Percentiles rank a stretch among this genome's conserved stretches.
Evolutionary conservation across 805 yeast species (phyloP).

Genomic region (Grigorovia yakushimaensis): DNA sequence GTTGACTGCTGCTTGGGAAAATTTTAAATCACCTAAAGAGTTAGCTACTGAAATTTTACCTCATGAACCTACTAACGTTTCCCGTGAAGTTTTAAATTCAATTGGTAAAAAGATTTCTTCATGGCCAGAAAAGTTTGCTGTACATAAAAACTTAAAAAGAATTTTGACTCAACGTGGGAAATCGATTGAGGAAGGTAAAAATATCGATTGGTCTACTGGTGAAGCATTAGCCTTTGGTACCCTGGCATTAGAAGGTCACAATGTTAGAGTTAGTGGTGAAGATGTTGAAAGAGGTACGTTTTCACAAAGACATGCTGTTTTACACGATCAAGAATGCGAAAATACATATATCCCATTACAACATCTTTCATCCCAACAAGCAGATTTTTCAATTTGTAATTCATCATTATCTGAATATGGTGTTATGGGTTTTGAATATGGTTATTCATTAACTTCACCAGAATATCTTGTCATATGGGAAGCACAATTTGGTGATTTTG

Average conservation of each 20-base stretch:
- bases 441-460: constrained; percentile 95
- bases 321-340: constrained; percentile 91
- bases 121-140: constrained; percentile 79
- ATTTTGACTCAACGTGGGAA: constrained; percentile 81
- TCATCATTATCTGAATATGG: constrained; percentile 97
- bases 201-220: constrained; percentile 99
- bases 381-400: constrained; percentile 79
- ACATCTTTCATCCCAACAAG: constrained; percentile 70
- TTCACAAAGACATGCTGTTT: constrained; percentile 97
- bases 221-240: constrained; percentile 98
- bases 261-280: constrained; percentile 96
- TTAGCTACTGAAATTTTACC: constrained; percentile 92
- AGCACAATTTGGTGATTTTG: constrained; percentile 99
- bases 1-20: constrained; percentile 99
- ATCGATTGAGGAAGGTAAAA: constrained; percentile 78
- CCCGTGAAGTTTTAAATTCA: constrained; percentile 56
- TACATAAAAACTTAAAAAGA: constrained; percentile 94
- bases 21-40: constrained; percentile 94
- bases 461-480: constrained; percentile 98
- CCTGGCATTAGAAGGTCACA: constrained; percentile 83
- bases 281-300: constrained; percentile 99
- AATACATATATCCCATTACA: constrained; percentile 76
- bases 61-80: constrained; percentile 89
- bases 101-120: constrained; percentile 73
- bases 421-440: constrained; percentile 98